Evolutionary conservation across 2,329 filamentous ascomycete species (phyloP), one percentile per base, ranked within the genome.

Genomic region (Cercospora nicotianae): DNA sequence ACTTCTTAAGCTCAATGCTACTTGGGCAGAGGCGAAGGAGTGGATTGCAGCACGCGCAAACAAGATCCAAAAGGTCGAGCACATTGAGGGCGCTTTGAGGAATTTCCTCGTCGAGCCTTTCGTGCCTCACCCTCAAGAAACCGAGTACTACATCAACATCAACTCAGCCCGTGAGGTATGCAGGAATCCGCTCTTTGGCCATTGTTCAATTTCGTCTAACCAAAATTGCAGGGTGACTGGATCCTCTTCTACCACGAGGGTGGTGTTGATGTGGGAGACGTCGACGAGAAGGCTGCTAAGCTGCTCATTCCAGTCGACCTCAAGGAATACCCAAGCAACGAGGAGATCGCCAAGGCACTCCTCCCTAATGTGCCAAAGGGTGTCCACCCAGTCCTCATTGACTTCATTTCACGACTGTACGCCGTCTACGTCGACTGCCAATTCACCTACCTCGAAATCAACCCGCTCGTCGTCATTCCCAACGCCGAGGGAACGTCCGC

Each of bases 111-210:
- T 99, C 75, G 95, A 99, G 89, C 95, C 95, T 63, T 98, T 99
- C 79, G 94, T 98, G 71, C 95, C 94, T 78, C 95, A 99, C 84
- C 91, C 94, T 73, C 88, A 93, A 77, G 91, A 93, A 81, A 97
- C 94, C 73, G 95, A 99, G 84, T 98, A 98, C 87, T 99, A 99
- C 85, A 97, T 99, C 87, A 97, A 97, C 90, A 99, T 99, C 87
- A 95, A 97, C 89, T 98, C 95, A 72, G 94, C 97, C 79, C 92
- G 95, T 87, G 95, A 98, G 90, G 95, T 98, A 90, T 3, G 23
- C 23, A 28, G 1, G 6, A 89, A 93, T 89, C 12, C 20, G 51
- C 39, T 45, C 13, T 30, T 30, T 7, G 12, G 5, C 16, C 12
- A 3, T 28, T n/a, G 13, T 18, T 2, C 6, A 28, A 55, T 6